A percentile compares a stretch with the other conserved stretches of the same genome.
These are phyloP conservation scores for Chloranthus sessilifolius DNA, from an alignment of 164 flowering plant species.

Conservation along the genomic window DNA sequence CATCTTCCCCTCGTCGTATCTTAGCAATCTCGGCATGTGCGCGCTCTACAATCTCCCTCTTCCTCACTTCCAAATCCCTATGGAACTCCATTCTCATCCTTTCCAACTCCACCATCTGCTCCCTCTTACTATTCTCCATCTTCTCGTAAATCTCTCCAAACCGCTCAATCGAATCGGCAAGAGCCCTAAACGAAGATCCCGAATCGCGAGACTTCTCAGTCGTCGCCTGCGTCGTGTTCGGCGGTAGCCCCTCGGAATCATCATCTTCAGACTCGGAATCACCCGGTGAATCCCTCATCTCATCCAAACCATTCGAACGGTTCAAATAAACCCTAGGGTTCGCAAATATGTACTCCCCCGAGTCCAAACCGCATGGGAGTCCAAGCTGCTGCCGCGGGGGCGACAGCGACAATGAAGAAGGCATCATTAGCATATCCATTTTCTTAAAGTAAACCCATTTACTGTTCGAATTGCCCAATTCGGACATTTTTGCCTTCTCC, in stretches of 20 bases:
- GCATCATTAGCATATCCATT: slow-evolving; percentile 56
- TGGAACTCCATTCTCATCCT: slow-evolving; percentile 86
- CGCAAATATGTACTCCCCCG: slow-evolving; percentile 88
- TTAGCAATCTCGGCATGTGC: slow-evolving; percentile 76
- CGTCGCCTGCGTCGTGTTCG: slow-evolving; percentile 30
- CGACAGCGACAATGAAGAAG: slow-evolving; percentile 12
- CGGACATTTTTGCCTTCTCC: slow-evolving; percentile 51
- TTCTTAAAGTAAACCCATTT: slow-evolving; percentile 79
- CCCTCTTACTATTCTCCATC: slow-evolving; percentile 77
- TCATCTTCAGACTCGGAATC: slow-evolving; percentile 42
- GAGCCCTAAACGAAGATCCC: slow-evolving; percentile 38
- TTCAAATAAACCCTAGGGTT: slow-evolving; percentile 66
- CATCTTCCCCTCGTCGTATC: slow-evolving; percentile 48
- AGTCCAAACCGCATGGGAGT: slow-evolving; percentile 84
- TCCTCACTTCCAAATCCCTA: slow-evolving; percentile 77
- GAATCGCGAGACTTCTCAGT: slow-evolving; percentile 21
- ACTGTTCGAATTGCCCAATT: slow-evolving; percentile 26
- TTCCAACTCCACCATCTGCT: slow-evolving; percentile 87
- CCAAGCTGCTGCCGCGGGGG: slow-evolving; percentile 34
- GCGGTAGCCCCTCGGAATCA: slow-evolving; percentile 49
- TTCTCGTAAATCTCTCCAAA: slow-evolving; percentile 87
- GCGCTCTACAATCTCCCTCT: slow-evolving; percentile 73
- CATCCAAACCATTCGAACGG: slow-evolving; percentile 71
- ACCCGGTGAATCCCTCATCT: slow-evolving; percentile 87
- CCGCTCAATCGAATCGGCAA: slow-evolving; percentile 72